Evolutionary conservation across 768 basidiomycete genomes (phyloP), one percentile per base, ranked within the genome.

Genomic region (Cystoderma amianthinum): DNA sequence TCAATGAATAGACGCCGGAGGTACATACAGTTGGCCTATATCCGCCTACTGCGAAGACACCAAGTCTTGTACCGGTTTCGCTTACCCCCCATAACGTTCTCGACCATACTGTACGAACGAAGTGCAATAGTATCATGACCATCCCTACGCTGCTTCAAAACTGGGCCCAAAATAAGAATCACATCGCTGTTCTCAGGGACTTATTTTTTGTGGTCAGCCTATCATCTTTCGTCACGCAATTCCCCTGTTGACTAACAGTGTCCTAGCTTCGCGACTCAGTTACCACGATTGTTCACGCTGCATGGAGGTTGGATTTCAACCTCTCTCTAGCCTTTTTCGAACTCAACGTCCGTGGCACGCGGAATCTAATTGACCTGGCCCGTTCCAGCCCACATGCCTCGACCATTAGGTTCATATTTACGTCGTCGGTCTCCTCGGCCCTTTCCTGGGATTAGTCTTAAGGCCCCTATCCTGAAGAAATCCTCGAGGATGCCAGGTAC

Each of bases 241-340:
- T 7, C n/a, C n/a, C n/a, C n/a, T n/a, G n/a, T n/a, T n/a, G n/a
- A n/a, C 28, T 30, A 15, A 30, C 32, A 30, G 18, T 30, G 13
- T 20, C 2, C 21, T 9, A 69, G 68, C 51, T 70, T 2, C 51
- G 49, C 1, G 43, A 45, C 2, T 58, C 62, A 0, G 52, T 68
- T 21, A 61, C 62, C 2, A 24, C 61, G 18, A 54, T 71, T 35
- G 62, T 70, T 18, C 69, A 71, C 40, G 67, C 58, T 3, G 68
- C 69, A 2, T 72, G 71, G 71, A 56, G 54, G 13, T 54, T 65
- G 18, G 56, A 64, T 43, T 65, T 79, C 56, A 73, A 74, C 42
- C 61, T 76, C 1, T 61, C 65, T 10, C 53, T 77, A 21, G 55
- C 63, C 0, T 76, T 74, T 2, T 79, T 78, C 40, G 74, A 78